Evolutionary conservation across 2,329 filamentous ascomycete genomes (phyloP), one percentile per base, ranked within the genome.

Genomic region (Emergomyces orientalis): DNA sequence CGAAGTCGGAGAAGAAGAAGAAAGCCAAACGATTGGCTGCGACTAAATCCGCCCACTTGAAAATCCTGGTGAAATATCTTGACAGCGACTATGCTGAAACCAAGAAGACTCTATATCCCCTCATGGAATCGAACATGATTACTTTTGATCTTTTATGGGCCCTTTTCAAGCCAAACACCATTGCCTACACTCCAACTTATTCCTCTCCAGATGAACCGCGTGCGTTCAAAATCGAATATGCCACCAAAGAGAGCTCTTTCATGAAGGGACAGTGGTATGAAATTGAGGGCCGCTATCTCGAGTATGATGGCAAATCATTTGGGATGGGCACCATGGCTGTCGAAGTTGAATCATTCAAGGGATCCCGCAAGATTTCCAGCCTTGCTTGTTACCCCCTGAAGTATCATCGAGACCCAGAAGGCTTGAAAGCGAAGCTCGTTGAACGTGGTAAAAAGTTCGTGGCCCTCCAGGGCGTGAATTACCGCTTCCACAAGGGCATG

Each of bases 71-170:
- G 61, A 84, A 84, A 62, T 94, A 91, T 69, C 79, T 94, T n/a
- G 87, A 92, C 68, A 84, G 87, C 64, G 92, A 96, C 74, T 96
- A 90, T 70, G 84, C 86, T 1, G 82, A 89, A 22, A 86, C 82
- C 41, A 92, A 93, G 72, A 90, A 91, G 74, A 89, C 87, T 1
- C 81, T 96, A 0, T 88, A 91, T 67, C 89, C 90, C 0, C 85
- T 96, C 76, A 79, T 96, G 1, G 84, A 91, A 66, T 88, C 87
- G 39, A 90, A 90, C 9, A 86, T 91, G 54, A 95, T 96, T 72
- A 95, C 90, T 0, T 96, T 92, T 68, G 90, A 96, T 63, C 81
- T 95, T 2, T 79, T 95, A 0, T 96, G 91, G 91, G 90, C 91
- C 0, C 77, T 96, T 3, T 95, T 89, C 82, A 95, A 94, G 71